These are phyloP conservation scores for Hansenula lynferdii DNA, from an alignment of 1,139 yeast genomes.

Conservation along the genomic window DNA sequence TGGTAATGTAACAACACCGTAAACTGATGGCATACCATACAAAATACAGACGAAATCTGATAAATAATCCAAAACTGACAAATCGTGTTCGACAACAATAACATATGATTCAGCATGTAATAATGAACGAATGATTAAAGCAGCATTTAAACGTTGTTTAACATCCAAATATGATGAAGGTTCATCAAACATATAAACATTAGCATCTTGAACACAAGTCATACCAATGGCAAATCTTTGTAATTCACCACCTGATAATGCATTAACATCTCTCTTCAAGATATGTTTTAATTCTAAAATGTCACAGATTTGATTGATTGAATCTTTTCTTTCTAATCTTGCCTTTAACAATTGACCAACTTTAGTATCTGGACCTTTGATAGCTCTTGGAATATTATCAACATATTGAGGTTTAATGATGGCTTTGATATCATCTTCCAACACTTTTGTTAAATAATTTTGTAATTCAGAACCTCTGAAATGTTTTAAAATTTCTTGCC, in stretches of 20 bases:
- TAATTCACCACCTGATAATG: constrained; percentile 96
- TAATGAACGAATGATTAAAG: constrained; percentile 84
- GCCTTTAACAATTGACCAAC: constrained; percentile 81
- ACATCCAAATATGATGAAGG: constrained; percentile 98
- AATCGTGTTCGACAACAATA: constrained; percentile 97
- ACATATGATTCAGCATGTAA: constrained; percentile 73
- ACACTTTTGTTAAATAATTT: constrained; percentile 87
- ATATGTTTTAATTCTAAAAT: constrained; percentile 71
- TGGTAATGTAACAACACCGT: constrained; percentile 97
- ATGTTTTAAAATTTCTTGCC: constrained; percentile 87
- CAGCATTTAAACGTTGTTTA: constrained; percentile 97
- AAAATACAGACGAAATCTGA: constrained; percentile 95
- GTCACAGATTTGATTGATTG: constrained; percentile 55
- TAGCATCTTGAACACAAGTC: constrained; percentile 93
- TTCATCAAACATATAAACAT: constrained; percentile 98
- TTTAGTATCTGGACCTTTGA: constrained; percentile 82
- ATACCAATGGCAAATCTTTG: constrained; percentile 98
- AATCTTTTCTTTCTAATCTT: constrained; percentile 65
- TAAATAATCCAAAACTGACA: constrained; percentile 92
- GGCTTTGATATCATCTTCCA: constrained; percentile 91
- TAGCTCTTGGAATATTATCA: constrained; percentile 93
- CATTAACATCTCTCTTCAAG: constrained; percentile 77
- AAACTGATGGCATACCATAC: constrained; percentile 96
- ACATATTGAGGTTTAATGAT: constrained; percentile 98
- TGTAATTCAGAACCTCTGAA: constrained; percentile 98